Evolutionary conservation across 2,329 filamentous ascomycete species (phyloP), one percentile per base, ranked within the genome.

Genomic region (Furcasterigmium furcatum): DNA sequence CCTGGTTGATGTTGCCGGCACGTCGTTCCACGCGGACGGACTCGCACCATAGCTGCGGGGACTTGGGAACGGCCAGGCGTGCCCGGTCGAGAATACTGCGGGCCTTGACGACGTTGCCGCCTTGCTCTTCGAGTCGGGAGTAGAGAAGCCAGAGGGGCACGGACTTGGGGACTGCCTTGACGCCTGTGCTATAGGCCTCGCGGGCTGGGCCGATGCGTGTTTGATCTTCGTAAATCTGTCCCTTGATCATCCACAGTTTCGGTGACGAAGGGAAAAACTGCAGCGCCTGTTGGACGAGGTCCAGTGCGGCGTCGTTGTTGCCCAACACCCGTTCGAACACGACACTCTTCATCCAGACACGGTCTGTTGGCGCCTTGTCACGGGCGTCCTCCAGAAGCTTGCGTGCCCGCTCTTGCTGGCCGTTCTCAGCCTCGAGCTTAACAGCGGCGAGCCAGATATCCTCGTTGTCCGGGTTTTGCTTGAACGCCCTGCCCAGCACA

Each of bases 211-310:
- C 84, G 13, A 87, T 71, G 68, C 90, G 91, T 56, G 80, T 84
- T 39, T 91, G 78, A 36, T 84, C 79, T 60, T 96, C 88, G 73
- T 99, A 99, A 51, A 97, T 94, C 62, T 99, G 94, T 0, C 95
- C 94, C 69, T 99, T 99, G 73, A 96, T 88, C 88, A 97, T 96
- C 86, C 92, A 96, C 20, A 99, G 77, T 68, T 97, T 97, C 43
- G 89, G 79, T 12, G 87, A 82, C 38, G 84, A 80, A 1, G 94
- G 92, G 71, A 95, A 99, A 9, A 89, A 78, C 53, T 91, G 85
- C 29, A 99, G 73, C 2, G 87, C 94, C 61, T 95, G 86, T 48
- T 91, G 89, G 36, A 88, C 88, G 10, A 99, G 82, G 58, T 95
- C 88, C 13, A 99, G 77, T 0, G 94, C 91, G 2, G 84, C 82